These are phyloP conservation scores for Mycena epipterygia DNA, from an alignment of 768 basidiomycete genomes.

Conservation along the genomic window DNA sequence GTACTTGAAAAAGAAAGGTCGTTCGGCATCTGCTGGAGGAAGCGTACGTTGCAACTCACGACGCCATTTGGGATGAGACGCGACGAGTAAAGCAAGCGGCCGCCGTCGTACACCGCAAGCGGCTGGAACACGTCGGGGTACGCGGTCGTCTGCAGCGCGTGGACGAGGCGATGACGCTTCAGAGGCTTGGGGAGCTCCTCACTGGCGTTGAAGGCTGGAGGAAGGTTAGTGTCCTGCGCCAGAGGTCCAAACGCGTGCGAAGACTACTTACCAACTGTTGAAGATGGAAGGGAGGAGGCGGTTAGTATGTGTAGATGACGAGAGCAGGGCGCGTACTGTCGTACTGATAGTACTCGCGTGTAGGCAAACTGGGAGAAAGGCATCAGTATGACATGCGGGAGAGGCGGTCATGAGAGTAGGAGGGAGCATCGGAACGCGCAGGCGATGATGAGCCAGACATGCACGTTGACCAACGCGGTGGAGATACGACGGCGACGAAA, in stretches of 20 bases:
- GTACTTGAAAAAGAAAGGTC: conserved; percentile 37
- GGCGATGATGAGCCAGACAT: background rate
- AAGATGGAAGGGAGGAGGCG: background rate
- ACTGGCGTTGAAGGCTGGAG: conserved; percentile 6
- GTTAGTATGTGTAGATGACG: background rate
- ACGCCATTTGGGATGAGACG: background rate
- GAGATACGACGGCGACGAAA: background rate
- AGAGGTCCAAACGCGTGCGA: background rate
- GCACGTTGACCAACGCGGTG: background rate
- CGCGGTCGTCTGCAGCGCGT: conserved; percentile 43
- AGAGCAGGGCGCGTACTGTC: conserved; percentile 20
- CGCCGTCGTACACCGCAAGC: conserved; percentile 49
- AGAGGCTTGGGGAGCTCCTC: background rate
- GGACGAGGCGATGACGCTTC: conserved; percentile 33
- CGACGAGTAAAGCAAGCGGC: conserved; percentile 38
- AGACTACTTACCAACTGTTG: conserved; percentile 21
- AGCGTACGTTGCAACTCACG: conserved; percentile 14
- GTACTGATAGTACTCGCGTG: conserved; percentile 28
- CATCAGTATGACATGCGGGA: conserved; percentile 4
- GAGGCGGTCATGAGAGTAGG: background rate
- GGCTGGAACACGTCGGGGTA: conserved; percentile 41
- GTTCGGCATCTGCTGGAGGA: too few relatives aligned
- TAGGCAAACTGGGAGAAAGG: conserved; percentile 28
- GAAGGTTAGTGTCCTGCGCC: background rate
- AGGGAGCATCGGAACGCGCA: background rate